Conservation (phyloP, 2,329 filamentous ascomycete genomes). For the Botrytis galanthina region DNA sequence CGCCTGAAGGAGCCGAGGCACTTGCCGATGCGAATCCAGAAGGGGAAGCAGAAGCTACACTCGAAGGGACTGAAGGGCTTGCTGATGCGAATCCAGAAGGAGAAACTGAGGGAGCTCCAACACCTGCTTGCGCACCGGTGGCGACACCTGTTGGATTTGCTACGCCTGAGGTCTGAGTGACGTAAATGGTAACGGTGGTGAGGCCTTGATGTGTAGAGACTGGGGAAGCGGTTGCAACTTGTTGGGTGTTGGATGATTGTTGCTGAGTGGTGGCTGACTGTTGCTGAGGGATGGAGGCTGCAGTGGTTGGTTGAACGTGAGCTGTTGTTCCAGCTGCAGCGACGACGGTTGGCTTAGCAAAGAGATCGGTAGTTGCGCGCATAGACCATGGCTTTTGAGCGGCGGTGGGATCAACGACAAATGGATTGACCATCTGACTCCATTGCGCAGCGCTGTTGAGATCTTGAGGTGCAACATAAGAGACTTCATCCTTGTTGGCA, state of each 20-base stretch:
- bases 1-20: background rate
- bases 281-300: background rate
- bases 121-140: background rate
- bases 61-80: background rate
- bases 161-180: background rate
- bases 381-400: constrained; percentile 9
- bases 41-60: background rate
- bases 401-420: constrained; percentile 29
- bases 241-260: background rate
- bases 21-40: background rate
- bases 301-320: background rate
- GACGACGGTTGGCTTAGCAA: constrained; percentile 7
- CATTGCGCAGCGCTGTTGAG: constrained; percentile 22
- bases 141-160: background rate
- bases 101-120: background rate
- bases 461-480: constrained; percentile 18
- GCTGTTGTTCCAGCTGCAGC: background rate
- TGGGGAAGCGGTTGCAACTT: background rate
- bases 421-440: constrained; percentile 32
- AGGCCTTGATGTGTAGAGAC: background rate
- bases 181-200: background rate
- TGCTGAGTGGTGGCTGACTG: background rate
- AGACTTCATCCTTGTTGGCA: constrained; percentile 12
- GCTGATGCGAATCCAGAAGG: background rate
- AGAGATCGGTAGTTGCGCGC: constrained; percentile 11